phyloP scores from a whole-genome alignment of 1,139 yeast genomes.

The Casaregolazyma suthepensis region DNA sequence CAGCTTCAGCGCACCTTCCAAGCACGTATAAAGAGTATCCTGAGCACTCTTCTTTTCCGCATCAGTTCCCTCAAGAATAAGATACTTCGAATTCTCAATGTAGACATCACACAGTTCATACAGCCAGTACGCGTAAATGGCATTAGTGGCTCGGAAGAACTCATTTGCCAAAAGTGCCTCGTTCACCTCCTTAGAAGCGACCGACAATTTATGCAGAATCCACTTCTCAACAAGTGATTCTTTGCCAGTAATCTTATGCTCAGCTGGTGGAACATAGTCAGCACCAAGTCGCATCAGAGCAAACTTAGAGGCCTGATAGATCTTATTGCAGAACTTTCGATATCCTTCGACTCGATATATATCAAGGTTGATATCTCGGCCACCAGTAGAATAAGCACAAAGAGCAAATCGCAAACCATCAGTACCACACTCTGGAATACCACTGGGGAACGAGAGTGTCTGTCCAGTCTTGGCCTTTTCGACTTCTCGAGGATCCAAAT shows the following conservation, averaged over 20 bases:
- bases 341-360: conserved; percentile 97
- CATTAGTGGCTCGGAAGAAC: conserved; percentile 80
- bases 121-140: conserved; percentile 89
- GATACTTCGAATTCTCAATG: conserved; percentile 91
- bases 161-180: conserved; percentile 75
- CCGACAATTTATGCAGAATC: conserved; percentile 83
- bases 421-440: conserved; percentile 99
- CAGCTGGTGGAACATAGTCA: conserved; percentile 74
- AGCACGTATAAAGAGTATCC: conserved; percentile 87
- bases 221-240: conserved; percentile 94
- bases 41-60: conserved; percentile 83
- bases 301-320: conserved; percentile 97
- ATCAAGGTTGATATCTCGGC: conserved; percentile 94
- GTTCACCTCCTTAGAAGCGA: conserved; percentile 59
- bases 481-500: conserved; percentile 84
- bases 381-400: conserved; percentile 98
- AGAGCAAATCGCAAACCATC: conserved; percentile 97
- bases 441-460: conserved; percentile 84
- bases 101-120: conserved; percentile 94
- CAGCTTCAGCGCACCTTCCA: conserved; percentile 84
- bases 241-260: conserved; percentile 57
- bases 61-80: conserved; percentile 85
- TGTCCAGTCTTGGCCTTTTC: conserved; percentile 87
- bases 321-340: conserved; percentile 98
- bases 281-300: conserved; percentile 90